phyloP scores from a whole-genome alignment of 352 stramenopile genomes.

The Phytophthora litchii region DNA sequence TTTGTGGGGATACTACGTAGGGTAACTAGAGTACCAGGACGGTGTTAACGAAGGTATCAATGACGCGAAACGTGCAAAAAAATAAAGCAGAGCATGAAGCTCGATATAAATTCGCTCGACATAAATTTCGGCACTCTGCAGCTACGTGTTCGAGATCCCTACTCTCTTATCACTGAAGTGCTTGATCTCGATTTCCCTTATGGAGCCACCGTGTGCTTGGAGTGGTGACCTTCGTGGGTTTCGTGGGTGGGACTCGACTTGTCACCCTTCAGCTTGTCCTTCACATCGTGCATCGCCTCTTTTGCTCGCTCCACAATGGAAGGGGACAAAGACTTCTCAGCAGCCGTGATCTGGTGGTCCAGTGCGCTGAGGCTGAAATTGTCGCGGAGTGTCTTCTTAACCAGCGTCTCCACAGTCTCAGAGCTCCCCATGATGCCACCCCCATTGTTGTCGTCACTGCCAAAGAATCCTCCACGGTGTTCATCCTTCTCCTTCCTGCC shows the following conservation, averaged over 20 bases:
- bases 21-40: no score
- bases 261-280: constrained; percentile 37
- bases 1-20: no score
- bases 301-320: constrained; percentile 39
- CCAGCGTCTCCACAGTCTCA: constrained; percentile 34
- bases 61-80: no score
- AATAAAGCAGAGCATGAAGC: no score
- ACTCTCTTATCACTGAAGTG: constrained; percentile 1
- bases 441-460: constrained; percentile 25
- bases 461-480: constrained; percentile 5
- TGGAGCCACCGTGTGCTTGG: constrained; percentile 8
- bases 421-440: constrained; percentile 24
- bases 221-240: constrained; percentile 12
- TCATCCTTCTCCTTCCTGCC: constrained; percentile 10
- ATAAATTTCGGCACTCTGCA: background rate
- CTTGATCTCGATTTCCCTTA: constrained; percentile 2
- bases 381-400: constrained; percentile 28
- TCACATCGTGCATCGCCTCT: constrained; percentile 34
- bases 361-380: constrained; percentile 31
- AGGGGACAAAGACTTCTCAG: constrained; percentile 29
- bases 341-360: constrained; percentile 28
- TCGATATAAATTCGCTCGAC: background rate
- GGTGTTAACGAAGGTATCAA: no score
- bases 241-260: constrained; percentile 19
- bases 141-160: constrained; percentile 1